These are phyloP conservation scores for Zanthoxylum bungeanum DNA, from an alignment of 345 rosid species.

Conservation along the genomic window DNA sequence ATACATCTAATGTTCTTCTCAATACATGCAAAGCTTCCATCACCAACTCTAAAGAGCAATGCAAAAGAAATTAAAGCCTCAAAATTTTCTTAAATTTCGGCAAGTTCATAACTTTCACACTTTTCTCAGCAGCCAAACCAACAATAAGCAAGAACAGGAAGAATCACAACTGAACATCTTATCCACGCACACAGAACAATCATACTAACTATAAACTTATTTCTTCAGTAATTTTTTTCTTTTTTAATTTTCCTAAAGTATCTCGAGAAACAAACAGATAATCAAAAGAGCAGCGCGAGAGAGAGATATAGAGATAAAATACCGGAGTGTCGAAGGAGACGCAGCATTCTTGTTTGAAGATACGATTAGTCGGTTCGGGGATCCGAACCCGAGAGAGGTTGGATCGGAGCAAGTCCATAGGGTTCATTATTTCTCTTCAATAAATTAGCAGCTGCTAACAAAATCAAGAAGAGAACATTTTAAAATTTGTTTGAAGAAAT, in stretches of 20 bases:
- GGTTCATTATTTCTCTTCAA: conserved; percentile 20
- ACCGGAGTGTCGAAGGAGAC: conserved; percentile 94
- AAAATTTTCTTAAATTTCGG: background rate
- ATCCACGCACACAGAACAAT: too few species aligned
- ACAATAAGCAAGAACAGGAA: background rate
- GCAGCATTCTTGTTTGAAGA: conserved; percentile 98
- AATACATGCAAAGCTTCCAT: background rate
- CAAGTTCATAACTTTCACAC: background rate
- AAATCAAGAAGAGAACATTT: background rate
- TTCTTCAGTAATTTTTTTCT: background rate
- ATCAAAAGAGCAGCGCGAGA: background rate
- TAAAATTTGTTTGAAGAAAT: background rate
- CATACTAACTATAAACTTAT: background rate
- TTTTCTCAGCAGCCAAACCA: conserved; percentile 8
- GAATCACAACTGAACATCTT: too few species aligned
- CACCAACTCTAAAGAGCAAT: background rate
- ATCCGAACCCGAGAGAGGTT: conserved; percentile 95
- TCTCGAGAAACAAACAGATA: conserved; percentile 15
- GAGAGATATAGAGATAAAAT: too few species aligned
- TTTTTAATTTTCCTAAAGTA: background rate
- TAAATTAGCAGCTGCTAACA: background rate
- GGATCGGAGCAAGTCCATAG: conserved; percentile 92
- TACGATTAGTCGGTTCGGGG: conserved; percentile 96
- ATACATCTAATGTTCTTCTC: background rate
- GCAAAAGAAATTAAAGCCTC: background rate